phyloP scores from a whole-genome alignment of 108 stramenopile species.

The Fragilaria crotonensis region DNA sequence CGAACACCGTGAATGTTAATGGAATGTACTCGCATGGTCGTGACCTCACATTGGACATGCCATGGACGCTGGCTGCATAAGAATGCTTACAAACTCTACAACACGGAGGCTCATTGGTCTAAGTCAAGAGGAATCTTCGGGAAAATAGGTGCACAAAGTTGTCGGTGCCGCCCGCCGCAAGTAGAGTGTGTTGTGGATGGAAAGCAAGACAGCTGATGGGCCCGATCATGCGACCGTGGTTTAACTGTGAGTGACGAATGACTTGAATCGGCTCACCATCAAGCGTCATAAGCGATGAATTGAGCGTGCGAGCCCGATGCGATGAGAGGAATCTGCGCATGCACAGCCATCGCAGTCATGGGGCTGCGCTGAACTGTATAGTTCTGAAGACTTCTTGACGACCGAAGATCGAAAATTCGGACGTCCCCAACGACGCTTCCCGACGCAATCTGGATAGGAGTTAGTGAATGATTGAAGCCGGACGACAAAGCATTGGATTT shows the following conservation, averaged over 20 bases:
- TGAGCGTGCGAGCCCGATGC: conserved; percentile 91
- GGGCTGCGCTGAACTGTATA: conserved; percentile 78
- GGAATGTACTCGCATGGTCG: no score
- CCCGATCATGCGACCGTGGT: conserved; percentile 90
- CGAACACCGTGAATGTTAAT: no score
- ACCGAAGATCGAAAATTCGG: conserved; percentile 89
- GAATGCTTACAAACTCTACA: no score
- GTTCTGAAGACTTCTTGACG: conserved; percentile 46
- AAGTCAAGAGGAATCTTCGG: not conserved
- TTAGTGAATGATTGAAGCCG: not conserved
- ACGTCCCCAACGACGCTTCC: conserved; percentile 83
- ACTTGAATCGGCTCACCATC: conserved; percentile 87
- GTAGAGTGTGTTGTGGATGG: conserved; percentile 83
- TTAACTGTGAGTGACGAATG: conserved; percentile 85
- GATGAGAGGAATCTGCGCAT: conserved; percentile 81
- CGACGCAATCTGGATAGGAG: conserved; percentile 54
- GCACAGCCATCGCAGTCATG: conserved; percentile 92
- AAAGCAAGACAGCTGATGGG: conserved; percentile 90
- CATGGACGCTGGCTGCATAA: no score
- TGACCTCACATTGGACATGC: no score
- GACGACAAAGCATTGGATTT: not conserved
- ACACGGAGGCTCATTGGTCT: no score
- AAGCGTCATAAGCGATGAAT: conserved; percentile 78
- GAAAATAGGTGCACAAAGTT: conserved; percentile 12
- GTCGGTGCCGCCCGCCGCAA: conserved; percentile 91